Evolutionary conservation across 257 asterid species (phyloP), one percentile per base, ranked within the genome.

Genomic region (Capsicum baccatum): DNA sequence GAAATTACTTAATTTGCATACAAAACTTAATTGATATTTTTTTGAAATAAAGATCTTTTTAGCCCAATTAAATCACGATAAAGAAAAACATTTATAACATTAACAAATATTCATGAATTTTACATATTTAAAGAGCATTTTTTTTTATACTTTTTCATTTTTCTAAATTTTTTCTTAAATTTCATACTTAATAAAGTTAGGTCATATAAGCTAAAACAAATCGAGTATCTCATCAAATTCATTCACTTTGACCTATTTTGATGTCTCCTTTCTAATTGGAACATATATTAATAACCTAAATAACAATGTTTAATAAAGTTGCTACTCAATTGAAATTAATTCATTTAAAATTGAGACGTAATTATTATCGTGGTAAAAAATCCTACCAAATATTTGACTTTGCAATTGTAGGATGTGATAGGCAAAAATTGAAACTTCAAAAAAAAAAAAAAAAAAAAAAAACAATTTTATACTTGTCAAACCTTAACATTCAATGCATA

Each of bases 201-300:
- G 3, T 0, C 0, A 64, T 12, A 64, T 3, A 64, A 66, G 9
- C 33, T 13, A n/a, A 66, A 33, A 33, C 14, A 5, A 66, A 66
- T 66, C 12, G 2, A 12, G 11, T 33, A 0, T 13, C 0, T 66
- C 4, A 0, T 33, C 0, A 66, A 2, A 35, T 66, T 66, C 0
- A 11, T 64, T 33, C 11, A 35, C 2, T 15, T 3, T 6, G 0
- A 66, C 17, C 12, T 13, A 66, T 33, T 35, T 2, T 66, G 17
- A 3, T 66, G 48, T 35, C n/a, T 35, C 16, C 13, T 12, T 66
- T 66, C 47, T 66, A 33, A 12, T 0, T 66, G 47, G 5, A 66
- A 9, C 0, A 21, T 7, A 2, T 0, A 64, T 6, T 0, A 37
- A 63, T 26, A 2, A 26, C 9, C 0, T 66, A 35, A 66, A 12